These are phyloP conservation scores for Hypoxylon fuscum DNA, from an alignment of 495 filamentous ascomycete genomes.

Conservation along the genomic window DNA sequence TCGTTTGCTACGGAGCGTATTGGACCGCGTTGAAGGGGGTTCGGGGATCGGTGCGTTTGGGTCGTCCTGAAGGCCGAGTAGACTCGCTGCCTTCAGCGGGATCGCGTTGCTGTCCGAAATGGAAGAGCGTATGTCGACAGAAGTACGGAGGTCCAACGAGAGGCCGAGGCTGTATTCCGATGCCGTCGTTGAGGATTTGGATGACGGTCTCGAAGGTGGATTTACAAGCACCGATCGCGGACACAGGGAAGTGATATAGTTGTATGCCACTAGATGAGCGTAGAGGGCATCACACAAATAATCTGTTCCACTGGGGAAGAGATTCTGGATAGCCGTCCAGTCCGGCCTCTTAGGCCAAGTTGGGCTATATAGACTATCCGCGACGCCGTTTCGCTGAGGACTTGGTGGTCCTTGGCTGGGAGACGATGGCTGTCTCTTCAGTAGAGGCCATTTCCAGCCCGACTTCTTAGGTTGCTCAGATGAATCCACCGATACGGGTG, in stretches of 20 bases:
- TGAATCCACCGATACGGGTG: conserved; percentile 13
- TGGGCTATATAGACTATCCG: conserved; percentile 20
- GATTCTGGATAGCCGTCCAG: conserved; percentile 63
- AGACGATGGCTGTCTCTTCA: conserved; percentile 28
- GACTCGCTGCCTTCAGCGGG: conserved; percentile 51
- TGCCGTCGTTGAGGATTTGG: conserved; percentile 24
- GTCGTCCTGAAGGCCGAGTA: conserved; percentile 50
- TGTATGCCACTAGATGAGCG: conserved; percentile 69
- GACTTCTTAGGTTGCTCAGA: conserved; percentile 32
- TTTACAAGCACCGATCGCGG: conserved; percentile 35
- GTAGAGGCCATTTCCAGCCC: conserved; percentile 40
- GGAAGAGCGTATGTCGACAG: conserved; percentile 26
- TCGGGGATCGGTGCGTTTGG: conserved; percentile 33
- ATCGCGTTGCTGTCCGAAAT: conserved; percentile 37
- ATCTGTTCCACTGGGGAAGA: conserved; percentile 65
- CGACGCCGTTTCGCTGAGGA: conserved; percentile 17
- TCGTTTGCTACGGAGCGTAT: conserved; percentile 32
- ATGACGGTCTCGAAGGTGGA: conserved; percentile 26
- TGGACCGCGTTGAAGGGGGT: conserved; percentile 29
- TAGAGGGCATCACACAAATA: conserved; percentile 70
- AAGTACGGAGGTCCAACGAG: conserved; percentile 24
- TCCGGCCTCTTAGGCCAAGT: conserved; percentile 31
- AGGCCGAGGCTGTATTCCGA: conserved; percentile 26
- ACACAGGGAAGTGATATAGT: conserved; percentile 63
- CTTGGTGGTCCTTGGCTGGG: conserved; percentile 16